A percentile compares a stretch with the other conserved stretches of the same genome.
These are phyloP conservation scores for Talaromyces sp. DNA, from an alignment of 2,329 filamentous ascomycete genomes.

Conservation along the genomic window DNA sequence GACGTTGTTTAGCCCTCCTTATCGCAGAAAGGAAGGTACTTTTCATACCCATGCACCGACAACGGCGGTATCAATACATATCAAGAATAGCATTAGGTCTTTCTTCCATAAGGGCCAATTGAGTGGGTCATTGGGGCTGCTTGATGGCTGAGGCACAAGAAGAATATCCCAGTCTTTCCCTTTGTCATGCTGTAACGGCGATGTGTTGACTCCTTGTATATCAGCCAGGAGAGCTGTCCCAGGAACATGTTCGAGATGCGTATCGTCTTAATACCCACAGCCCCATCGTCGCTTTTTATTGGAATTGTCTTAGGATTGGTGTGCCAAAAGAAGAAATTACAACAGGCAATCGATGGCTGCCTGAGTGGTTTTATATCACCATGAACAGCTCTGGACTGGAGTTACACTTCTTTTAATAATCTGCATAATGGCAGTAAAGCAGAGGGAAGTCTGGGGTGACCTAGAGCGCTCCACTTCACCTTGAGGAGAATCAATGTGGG, in stretches of 20 bases:
- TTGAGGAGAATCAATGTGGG: not conserved
- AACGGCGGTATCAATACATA: conserved; percentile 33
- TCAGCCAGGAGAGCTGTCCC: conserved; percentile 18
- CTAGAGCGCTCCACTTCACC: not conserved
- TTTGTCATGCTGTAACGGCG: conserved; percentile 12
- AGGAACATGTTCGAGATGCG: conserved; percentile 21
- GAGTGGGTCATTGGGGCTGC: conserved; percentile 25
- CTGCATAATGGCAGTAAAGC: not conserved
- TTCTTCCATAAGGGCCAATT: conserved; percentile 32
- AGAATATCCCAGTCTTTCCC: conserved; percentile 19
- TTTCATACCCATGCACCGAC: not conserved
- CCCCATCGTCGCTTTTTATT: conserved; percentile 16
- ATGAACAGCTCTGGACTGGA: not conserved
- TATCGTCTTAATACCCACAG: conserved; percentile 24
- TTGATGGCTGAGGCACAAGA: conserved; percentile 23
- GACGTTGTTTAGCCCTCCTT: not conserved
- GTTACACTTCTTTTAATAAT: not conserved
- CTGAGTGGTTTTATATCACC: too few relatives aligned
- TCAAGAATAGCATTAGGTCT: conserved; percentile 33
- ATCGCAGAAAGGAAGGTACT: not conserved
- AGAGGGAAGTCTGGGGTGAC: not conserved
- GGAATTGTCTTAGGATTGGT: not conserved
- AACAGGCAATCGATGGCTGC: not conserved
- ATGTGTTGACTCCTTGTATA: conserved; percentile 19
- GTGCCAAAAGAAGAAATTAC: not conserved